Percentiles rank a stretch among this genome's conserved stretches.
These are phyloP conservation scores for Kazachstania africana DNA, from an alignment of 805 yeast genomes.

Conservation along the genomic window DNA sequence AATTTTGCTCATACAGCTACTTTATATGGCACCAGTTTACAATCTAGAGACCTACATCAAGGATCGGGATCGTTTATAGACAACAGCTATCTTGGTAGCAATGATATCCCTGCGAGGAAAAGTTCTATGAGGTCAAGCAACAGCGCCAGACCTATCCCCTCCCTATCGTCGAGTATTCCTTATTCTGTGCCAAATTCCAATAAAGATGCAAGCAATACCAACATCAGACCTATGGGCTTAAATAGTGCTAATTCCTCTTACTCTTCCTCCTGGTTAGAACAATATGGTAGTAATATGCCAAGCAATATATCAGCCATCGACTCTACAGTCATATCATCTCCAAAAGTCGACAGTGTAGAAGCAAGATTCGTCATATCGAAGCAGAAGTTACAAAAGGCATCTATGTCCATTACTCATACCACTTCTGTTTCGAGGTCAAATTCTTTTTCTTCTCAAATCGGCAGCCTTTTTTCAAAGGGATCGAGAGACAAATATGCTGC, in stretches of 20 bases:
- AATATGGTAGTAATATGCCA: slow-evolving; percentile 29
- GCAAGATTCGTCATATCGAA: slow-evolving; percentile 77
- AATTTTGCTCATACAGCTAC: slow-evolving; percentile 29
- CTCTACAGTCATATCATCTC: slow-evolving; percentile 61
- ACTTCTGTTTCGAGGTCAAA: slow-evolving; percentile 20
- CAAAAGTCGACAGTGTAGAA: slow-evolving; percentile 62
- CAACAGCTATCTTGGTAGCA: slow-evolving; percentile 1
- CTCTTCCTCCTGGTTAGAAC: slow-evolving; percentile 26
- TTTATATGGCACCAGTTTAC: slow-evolving; percentile 13
- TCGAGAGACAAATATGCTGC: slow-evolving; percentile 8
- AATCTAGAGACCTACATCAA: slow-evolving; percentile 6
- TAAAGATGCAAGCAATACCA: slow-evolving; percentile 10
- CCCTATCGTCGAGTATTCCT: slow-evolving; percentile 51
- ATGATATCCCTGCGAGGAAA: slow-evolving; percentile 22
- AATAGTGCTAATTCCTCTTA: slow-evolving; percentile 22
- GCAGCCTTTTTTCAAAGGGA: slow-evolving; percentile 24
- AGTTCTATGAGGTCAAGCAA: slow-evolving; percentile 7
- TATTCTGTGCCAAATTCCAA: slow-evolving; percentile 63
- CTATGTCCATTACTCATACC: slow-evolving; percentile 13
- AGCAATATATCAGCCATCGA: slow-evolving; percentile 31
- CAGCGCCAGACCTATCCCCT: slow-evolving; percentile 24
- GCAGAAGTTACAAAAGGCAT: slow-evolving; percentile 36
- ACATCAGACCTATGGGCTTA: slow-evolving; percentile 5
- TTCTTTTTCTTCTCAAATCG: slow-evolving; percentile 26
- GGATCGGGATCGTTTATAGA: slow-evolving; percentile 18